These are phyloP conservation scores for Aspergillus pseudotamarii DNA, from an alignment of 2,329 filamentous ascomycete species.

Conservation along the genomic window DNA sequence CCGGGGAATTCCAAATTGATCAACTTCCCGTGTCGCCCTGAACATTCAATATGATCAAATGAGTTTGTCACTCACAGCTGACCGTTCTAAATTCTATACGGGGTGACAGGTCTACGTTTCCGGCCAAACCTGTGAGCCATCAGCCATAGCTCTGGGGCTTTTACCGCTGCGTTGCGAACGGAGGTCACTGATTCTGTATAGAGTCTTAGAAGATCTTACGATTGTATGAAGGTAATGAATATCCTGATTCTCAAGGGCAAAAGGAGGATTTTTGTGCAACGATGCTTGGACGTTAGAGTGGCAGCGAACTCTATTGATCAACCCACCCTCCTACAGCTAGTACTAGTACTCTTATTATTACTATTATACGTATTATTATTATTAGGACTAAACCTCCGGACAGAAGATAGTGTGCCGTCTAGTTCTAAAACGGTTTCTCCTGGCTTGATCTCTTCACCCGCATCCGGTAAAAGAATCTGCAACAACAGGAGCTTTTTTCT, in stretches of 20 bases:
- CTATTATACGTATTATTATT: background rate
- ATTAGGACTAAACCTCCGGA: background rate
- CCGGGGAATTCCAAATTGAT: background rate
- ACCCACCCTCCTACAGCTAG: background rate
- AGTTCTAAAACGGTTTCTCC: background rate
- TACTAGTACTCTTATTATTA: background rate
- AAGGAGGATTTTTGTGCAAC: conserved; percentile 1
- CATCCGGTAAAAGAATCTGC: background rate
- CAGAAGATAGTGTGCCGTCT: background rate
- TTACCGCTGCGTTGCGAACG: background rate
- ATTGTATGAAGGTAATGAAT: background rate
- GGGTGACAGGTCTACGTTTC: background rate
- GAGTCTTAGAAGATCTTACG: background rate
- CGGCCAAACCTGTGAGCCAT: background rate
- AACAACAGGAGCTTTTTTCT: background rate
- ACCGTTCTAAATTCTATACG: background rate
- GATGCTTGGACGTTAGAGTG: conserved; percentile 2
- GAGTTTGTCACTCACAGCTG: background rate
- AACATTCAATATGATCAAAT: background rate
- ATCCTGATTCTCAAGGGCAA: background rate
- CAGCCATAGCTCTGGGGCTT: background rate
- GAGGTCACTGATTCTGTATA: background rate
- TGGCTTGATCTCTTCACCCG: background rate
- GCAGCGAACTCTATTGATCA: background rate
- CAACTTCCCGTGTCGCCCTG: background rate